Conservation (phyloP, 1,284 basidiomycete species). For the Boletus semigastroideus region DNA sequence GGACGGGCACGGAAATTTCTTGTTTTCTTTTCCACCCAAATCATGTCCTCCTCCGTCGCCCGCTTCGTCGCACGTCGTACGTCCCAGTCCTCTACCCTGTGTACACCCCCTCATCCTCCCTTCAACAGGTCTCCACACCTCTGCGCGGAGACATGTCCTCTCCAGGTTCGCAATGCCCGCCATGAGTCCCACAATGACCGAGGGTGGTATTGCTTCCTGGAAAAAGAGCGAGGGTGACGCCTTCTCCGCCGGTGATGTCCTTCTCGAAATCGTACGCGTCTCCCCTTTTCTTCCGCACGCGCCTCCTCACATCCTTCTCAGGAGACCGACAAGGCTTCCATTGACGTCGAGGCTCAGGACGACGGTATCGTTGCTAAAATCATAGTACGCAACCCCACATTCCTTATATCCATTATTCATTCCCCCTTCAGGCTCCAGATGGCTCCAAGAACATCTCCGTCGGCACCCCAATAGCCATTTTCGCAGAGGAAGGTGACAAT, state of each 20-base stretch:
- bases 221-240: constrained; percentile 95
- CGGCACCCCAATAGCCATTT: constrained; percentile 85
- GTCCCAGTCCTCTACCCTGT: constrained; percentile 21
- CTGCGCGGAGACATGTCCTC: constrained; percentile 76
- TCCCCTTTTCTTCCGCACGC: background rate
- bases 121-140: constrained; percentile 75
- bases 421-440: constrained; percentile 58
- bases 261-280: constrained; percentile 84
- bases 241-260: constrained; percentile 88
- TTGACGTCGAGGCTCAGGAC: constrained; percentile 98
- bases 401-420: background rate
- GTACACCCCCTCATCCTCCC: background rate
- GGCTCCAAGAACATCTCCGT: constrained; percentile 88
- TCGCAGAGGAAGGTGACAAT: constrained; percentile 94
- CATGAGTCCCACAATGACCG: constrained; percentile 99
- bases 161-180: constrained; percentile 96
- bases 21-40: constrained; percentile 15
- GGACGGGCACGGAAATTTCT: constrained; percentile 24
- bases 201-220: constrained; percentile 97
- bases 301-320: constrained; percentile 34
- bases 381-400: constrained; percentile 47
- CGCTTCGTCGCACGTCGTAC: constrained; percentile 70
- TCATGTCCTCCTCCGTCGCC: constrained; percentile 61
- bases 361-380: constrained; percentile 96
- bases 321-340: constrained; percentile 99